Conservation (phyloP, 2,329 filamentous ascomycete species). For the Podosphaera fusca region DNA sequence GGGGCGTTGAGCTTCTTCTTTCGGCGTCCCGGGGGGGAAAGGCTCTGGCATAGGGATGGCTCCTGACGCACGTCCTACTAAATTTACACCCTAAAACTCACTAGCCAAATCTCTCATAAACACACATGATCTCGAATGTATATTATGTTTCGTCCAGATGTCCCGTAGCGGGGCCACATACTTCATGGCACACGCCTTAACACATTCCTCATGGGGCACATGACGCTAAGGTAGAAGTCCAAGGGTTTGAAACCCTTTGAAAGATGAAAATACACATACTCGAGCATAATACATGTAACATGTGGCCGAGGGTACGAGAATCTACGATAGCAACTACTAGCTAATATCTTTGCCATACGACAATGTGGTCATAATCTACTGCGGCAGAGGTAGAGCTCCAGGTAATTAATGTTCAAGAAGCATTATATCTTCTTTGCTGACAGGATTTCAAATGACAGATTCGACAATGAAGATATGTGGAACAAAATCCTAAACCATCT, state of each 20-base stretch:
- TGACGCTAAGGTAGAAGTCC: background rate
- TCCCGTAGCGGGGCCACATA: background rate
- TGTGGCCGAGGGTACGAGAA: too few species aligned
- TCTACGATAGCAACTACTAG: too few species aligned
- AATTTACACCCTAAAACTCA: background rate
- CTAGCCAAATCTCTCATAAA: background rate
- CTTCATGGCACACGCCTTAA: background rate
- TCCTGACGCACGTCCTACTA: background rate
- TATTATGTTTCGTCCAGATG: background rate
- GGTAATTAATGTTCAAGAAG: too few species aligned
- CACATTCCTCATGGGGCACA: background rate
- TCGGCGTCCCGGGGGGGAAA: background rate
- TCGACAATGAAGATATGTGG: too few species aligned
- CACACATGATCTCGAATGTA: background rate
- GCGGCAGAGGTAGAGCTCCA: too few species aligned
- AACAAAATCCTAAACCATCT: too few species aligned
- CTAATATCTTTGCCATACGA: too few species aligned
- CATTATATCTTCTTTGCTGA: too few species aligned
- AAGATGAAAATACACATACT: too few species aligned
- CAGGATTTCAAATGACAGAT: too few species aligned
- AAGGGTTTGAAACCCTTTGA: background rate
- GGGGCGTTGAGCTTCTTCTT: background rate
- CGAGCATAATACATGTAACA: too few species aligned
- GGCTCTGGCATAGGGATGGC: background rate
- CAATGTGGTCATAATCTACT: too few species aligned